Conservation (phyloP, 2,329 filamentous ascomycete genomes). For the Cucurbitaria berberidis region DNA sequence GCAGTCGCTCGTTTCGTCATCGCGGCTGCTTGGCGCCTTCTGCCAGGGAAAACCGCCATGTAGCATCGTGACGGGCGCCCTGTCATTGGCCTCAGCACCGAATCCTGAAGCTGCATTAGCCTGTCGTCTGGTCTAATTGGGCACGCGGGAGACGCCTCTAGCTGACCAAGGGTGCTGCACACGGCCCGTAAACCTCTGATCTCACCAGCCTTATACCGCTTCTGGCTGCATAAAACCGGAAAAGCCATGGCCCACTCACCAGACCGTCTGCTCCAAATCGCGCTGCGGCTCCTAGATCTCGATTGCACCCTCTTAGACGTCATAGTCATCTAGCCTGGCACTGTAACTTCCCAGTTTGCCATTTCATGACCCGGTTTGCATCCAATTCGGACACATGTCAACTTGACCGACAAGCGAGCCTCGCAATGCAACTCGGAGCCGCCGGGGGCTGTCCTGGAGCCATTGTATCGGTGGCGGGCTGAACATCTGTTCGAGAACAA, state of each 20-base stretch:
- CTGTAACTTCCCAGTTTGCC: slow-evolving; percentile 34
- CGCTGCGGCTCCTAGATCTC: slow-evolving; percentile 34
- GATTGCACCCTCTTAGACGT: slow-evolving; percentile 39
- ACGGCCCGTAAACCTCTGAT: slow-evolving; percentile 41
- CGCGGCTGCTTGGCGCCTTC: slow-evolving; percentile 29
- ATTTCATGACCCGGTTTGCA: slow-evolving; percentile 10
- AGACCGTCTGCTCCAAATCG: slow-evolving; percentile 36
- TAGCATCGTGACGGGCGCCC: slow-evolving; percentile 17
- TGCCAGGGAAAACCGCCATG: slow-evolving; percentile 38
- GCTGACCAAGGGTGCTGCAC: slow-evolving; percentile 24
- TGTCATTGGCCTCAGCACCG: slow-evolving; percentile 27
- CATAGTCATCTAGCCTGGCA: slow-evolving; percentile 36
- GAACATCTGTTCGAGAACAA: slow-evolving; percentile 44
- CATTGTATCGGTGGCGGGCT: slow-evolving; percentile 33
- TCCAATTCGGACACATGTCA: slow-evolving; percentile 15
- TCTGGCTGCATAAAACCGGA: slow-evolving; percentile 42
- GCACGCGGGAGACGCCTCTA: slow-evolving; percentile 31
- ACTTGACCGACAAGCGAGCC: slow-evolving; percentile 5
- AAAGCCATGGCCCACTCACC: slow-evolving; percentile 31
- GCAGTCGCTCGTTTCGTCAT: slow-evolving; percentile 45
- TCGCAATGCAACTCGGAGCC: slow-evolving; percentile 28
- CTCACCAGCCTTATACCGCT: slow-evolving; percentile 34
- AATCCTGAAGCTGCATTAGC: slow-evolving; percentile 24
- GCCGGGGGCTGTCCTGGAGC: slow-evolving; percentile 36
- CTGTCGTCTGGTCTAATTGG: slow-evolving; percentile 30